phyloP scores from a whole-genome alignment of 2,329 filamentous ascomycete species.

The Tolypocladium tundrense region DNA sequence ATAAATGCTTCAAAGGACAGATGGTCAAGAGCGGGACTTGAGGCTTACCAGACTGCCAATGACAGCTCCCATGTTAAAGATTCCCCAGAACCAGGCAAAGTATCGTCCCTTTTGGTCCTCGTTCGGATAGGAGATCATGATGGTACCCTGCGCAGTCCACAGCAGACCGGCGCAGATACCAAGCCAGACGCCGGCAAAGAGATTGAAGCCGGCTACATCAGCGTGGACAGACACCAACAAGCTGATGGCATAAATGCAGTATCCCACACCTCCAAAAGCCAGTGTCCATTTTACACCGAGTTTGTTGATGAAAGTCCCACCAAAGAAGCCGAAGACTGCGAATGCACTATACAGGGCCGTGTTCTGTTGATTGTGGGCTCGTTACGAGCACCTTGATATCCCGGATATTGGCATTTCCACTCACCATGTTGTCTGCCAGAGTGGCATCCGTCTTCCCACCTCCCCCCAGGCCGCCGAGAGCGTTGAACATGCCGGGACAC shows the following conservation, averaged over 20 bases:
- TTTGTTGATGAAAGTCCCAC: constrained; percentile 68
- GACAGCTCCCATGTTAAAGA: constrained; percentile 86
- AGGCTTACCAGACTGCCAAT: constrained; percentile 57
- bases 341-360: constrained; percentile 66
- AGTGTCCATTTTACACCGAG: constrained; percentile 60
- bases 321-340: constrained; percentile 56
- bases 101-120: constrained; percentile 78
- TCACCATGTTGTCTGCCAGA: neutral
- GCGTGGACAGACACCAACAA: constrained; percentile 64
- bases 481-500: constrained; percentile 66
- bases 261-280: constrained; percentile 64
- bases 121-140: constrained; percentile 82
- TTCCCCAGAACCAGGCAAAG: constrained; percentile 88
- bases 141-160: constrained; percentile 74
- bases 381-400: no score
- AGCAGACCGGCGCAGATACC: constrained; percentile 71
- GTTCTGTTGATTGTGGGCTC: constrained; percentile 47
- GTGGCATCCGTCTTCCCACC: constrained; percentile 41
- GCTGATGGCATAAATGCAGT: constrained; percentile 62
- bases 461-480: constrained; percentile 55
- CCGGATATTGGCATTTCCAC: neutral
- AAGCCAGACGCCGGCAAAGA: constrained; percentile 66
- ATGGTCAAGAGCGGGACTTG: constrained; percentile 7
- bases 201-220: constrained; percentile 56
- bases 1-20: neutral